Conservation (phyloP, 176 grass and related monocot genomes). For the Chloris gayana region DNA sequence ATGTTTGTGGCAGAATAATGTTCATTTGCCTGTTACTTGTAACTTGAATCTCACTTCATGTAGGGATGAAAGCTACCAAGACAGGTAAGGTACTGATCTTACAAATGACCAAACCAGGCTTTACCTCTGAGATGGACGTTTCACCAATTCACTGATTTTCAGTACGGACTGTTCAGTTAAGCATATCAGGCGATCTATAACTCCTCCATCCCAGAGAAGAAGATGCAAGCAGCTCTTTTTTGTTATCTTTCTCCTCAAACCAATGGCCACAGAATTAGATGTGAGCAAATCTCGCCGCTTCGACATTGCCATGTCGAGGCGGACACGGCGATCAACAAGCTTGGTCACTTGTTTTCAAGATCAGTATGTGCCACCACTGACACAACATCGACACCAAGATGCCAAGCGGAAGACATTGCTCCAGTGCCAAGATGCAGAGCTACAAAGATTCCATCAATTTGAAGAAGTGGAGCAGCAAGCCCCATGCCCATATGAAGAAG, state of each 20-base stretch:
- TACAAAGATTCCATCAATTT: conserved; percentile 27
- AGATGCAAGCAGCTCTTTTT: conserved; percentile 36
- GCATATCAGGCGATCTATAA: conserved; percentile 50
- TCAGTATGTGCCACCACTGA: conserved; percentile 26
- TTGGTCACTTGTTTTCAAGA: conserved; percentile 38
- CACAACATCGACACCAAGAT: conserved; percentile 30
- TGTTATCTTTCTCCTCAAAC: conserved; percentile 36
- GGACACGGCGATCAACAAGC: conserved; percentile 64
- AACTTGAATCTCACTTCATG: conserved; percentile 71
- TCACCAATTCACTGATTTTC: conserved; percentile 55
- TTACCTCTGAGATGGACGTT: conserved; percentile 57
- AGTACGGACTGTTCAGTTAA: conserved; percentile 34
- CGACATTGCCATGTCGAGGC: conserved; percentile 78
- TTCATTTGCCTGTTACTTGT: conserved; percentile 34
- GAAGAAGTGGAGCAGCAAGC: conserved; percentile 26
- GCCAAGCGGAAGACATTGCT: conserved; percentile 41
- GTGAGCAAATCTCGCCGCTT: conserved; percentile 63
- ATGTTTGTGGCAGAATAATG: conserved; percentile 51
- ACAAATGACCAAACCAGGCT: conserved; percentile 54
- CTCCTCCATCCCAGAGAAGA: conserved; percentile 38
- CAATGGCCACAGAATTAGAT: conserved; percentile 71
- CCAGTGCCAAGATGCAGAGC: conserved; percentile 36
- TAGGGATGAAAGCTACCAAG: conserved; percentile 45
- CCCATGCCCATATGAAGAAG: conserved; percentile 14
- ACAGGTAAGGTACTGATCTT: conserved; percentile 53